A percentile compares a stretch with the other conserved stretches of the same genome.
phyloP scores from a whole-genome alignment of 768 basidiomycete species.

The Lactarius sp. region DNA sequence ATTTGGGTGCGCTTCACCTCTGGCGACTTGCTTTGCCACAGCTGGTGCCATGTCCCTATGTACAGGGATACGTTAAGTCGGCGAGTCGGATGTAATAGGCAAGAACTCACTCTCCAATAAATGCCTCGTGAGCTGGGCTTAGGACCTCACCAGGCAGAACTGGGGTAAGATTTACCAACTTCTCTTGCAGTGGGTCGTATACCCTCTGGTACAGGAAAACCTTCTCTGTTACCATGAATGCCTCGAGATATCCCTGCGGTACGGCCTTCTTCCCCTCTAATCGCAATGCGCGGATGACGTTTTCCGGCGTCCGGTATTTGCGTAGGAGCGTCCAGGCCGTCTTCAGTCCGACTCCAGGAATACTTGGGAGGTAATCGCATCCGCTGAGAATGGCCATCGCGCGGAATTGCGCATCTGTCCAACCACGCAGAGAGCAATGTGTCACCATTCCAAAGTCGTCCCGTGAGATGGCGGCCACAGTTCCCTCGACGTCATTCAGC shows the following conservation, averaged over 20 bases:
- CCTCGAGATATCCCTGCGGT: constrained; percentile 67
- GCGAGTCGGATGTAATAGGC: neutral
- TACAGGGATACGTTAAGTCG: constrained; percentile 15
- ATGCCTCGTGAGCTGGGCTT: constrained; percentile 59
- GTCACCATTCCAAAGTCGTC: constrained; percentile 61
- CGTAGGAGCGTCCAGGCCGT: constrained; percentile 80
- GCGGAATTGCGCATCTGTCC: constrained; percentile 88
- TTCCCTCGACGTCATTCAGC: constrained; percentile 63
- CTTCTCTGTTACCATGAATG: constrained; percentile 79
- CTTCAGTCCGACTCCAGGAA: constrained; percentile 89
- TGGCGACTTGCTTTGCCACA: constrained; percentile 61
- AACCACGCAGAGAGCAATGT: constrained; percentile 76
- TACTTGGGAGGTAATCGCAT: constrained; percentile 89
- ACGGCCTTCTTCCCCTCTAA: constrained; percentile 83
- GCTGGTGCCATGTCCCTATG: constrained; percentile 57
- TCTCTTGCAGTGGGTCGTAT: constrained; percentile 66
- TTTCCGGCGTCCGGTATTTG: constrained; percentile 83
- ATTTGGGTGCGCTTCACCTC: constrained; percentile 67
- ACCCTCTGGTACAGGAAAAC: constrained; percentile 93
- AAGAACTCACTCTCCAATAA: constrained; percentile 60
- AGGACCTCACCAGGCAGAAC: constrained; percentile 48
- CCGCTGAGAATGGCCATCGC: constrained; percentile 92
- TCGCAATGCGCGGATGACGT: constrained; percentile 66
- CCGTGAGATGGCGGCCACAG: constrained; percentile 63
- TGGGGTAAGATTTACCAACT: constrained; percentile 66